Conservation (phyloP, 2,329 filamentous ascomycete genomes). For the Colletotrichum lini region DNA sequence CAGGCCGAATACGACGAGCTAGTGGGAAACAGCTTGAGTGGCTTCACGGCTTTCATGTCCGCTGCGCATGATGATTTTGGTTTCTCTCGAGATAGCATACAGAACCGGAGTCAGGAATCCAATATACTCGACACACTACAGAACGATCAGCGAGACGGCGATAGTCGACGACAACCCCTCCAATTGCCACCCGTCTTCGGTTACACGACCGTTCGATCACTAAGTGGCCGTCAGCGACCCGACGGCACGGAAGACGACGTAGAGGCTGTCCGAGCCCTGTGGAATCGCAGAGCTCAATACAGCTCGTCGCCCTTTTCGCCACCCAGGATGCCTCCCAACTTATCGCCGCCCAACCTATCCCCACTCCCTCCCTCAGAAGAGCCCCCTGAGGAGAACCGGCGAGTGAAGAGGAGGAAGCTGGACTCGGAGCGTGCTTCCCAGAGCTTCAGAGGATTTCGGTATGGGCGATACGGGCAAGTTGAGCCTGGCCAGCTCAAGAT, state of each 20-base stretch:
- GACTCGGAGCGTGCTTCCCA: conserved; percentile 72
- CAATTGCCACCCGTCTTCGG: conserved; percentile 34
- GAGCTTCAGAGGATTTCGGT: conserved; percentile 75
- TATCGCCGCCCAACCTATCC: conserved; percentile 52
- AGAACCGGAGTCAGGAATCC: conserved; percentile 11
- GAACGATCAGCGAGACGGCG: conserved; percentile 36
- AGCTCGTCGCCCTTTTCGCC: conserved; percentile 43
- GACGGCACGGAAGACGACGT: conserved; percentile 39
- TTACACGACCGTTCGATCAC: conserved; percentile 19
- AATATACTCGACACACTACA: conserved; percentile 28
- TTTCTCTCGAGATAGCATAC: conserved; percentile 12
- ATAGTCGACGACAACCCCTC: conserved; percentile 21
- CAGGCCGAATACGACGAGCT: conserved; percentile 43
- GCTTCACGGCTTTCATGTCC: conserved; percentile 35
- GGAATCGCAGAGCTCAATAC: conserved; percentile 40
- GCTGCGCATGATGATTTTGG: conserved; percentile 25
- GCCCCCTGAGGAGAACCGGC: conserved; percentile 63
- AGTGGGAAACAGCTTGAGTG: conserved; percentile 36
- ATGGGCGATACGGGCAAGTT: conserved; percentile 90
- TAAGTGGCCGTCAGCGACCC: conserved; percentile 32
- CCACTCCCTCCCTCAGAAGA: conserved; percentile 55
- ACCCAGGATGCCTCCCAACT: conserved; percentile 47
- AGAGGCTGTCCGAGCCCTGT: conserved; percentile 41
- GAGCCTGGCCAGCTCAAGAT: conserved; percentile 85
- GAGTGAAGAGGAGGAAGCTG: conserved; percentile 78